phyloP scores from a whole-genome alignment of 306 rosid species.

The Begonia masoniana region DNA sequence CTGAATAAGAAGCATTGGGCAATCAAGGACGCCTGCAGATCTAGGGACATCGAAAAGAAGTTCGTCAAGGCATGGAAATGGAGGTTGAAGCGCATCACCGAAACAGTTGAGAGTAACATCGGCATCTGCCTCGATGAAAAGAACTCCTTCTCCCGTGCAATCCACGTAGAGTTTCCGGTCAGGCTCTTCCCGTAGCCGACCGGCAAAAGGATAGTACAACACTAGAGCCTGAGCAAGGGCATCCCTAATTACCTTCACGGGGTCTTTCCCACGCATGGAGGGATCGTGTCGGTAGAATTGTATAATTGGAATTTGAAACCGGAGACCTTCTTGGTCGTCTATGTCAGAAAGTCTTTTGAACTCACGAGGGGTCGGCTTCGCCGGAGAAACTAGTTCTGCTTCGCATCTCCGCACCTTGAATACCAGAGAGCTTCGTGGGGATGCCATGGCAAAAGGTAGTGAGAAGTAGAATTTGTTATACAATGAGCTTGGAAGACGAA shows the following conservation, averaged over 20 bases:
- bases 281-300: constrained; percentile 18
- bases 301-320: constrained; percentile 26
- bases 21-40: constrained; percentile 2
- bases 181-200: constrained; percentile 26
- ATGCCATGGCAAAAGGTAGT: not conserved
- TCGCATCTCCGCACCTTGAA: constrained; percentile 14
- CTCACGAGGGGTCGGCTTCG: constrained; percentile 19
- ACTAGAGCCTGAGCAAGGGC: constrained; percentile 24
- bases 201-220: constrained; percentile 30
- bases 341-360: constrained; percentile 23
- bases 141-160: constrained; percentile 13
- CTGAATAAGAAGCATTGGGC: constrained; percentile 16
- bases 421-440: constrained; percentile 1
- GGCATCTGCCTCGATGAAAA: constrained; percentile 12
- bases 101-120: constrained; percentile 7
- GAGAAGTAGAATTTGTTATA: not conserved
- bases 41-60: constrained; percentile 8
- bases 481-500: not conserved
- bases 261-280: constrained; percentile 21
- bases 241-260: constrained; percentile 16
- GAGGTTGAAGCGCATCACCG: constrained; percentile 1
- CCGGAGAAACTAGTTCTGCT: constrained; percentile 19
- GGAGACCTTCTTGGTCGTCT: constrained; percentile 29
- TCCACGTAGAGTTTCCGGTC: constrained; percentile 18
- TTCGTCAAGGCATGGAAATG: constrained; percentile 11